Evolutionary conservation across 495 filamentous ascomycete species (phyloP), one percentile per base, ranked within the genome.

Genomic region (Aspergillus sclerotioniger): DNA sequence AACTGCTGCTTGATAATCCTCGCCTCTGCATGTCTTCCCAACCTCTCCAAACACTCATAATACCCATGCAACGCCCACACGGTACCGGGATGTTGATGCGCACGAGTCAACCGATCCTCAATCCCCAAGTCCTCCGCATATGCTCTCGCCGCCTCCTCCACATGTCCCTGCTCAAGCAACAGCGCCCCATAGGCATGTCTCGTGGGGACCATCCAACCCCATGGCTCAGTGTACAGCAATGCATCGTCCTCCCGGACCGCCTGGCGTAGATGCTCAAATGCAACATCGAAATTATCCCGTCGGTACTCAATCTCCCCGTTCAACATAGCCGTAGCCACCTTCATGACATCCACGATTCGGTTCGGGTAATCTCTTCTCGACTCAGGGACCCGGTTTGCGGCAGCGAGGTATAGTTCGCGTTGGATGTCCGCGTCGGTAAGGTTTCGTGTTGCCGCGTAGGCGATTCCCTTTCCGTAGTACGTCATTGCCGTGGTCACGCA

Each of bases 301-400:
- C 86, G 82, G 63, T 89, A 90, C 53, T 83, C 81, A 21, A 90
- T 70, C 60, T 90, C 86, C 13, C 86, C 86, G 39, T 85, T 79
- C 8, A 89, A 70, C 85, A 90, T 87, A 6, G 80, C 80, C 13
- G 72, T 61, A 0, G 79, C 86, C 4, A 90, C 75, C 12, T 62
- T 62, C 0, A 90, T 66, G 29, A 87, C 81, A 55, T 86, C 82
- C 21, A 72, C 59, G 45, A 76, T 80, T 16, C 75, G 84, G 65
- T 86, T 17, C 59, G 54, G 0, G 19, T 21, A 32, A 43, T 33
- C 41, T 16, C 15, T 41, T 10, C 54, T 45, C 4, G 46, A 37
- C 7, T 37, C 37, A 5, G 37, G 54, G 41, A 41, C 49, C 8
- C 9, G 29, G 16, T 8, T 2, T 20, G 37, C 31, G 16, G 47